Evolutionary conservation across 1,284 basidiomycete species (phyloP).

Genomic region (Neonothopanus nambi): DNA sequence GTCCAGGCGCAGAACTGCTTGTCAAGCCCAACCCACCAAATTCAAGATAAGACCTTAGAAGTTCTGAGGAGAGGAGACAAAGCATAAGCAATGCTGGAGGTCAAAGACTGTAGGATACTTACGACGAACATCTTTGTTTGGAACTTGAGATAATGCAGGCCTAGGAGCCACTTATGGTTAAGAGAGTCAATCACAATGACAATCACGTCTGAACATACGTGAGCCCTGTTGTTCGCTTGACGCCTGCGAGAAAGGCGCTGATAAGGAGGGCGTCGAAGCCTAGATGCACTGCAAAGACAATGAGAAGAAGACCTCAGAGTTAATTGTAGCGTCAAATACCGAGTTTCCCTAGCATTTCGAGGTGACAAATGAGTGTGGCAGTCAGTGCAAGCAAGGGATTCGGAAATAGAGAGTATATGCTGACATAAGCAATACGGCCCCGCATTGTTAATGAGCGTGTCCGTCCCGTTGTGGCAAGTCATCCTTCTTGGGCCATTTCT

Average conservation of each 20-base stretch:
- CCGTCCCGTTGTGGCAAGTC: too few relatives aligned
- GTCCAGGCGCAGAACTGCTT: not conserved
- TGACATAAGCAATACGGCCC: too few relatives aligned
- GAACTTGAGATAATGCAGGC: slow-evolving; percentile 67
- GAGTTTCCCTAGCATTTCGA: slow-evolving; percentile 5
- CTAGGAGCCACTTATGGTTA: slow-evolving; percentile 34
- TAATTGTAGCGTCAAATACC: not conserved
- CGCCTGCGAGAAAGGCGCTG: slow-evolving; percentile 76
- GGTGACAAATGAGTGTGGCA: not conserved
- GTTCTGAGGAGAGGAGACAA: slow-evolving; percentile 47
- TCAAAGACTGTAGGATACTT: slow-evolving; percentile 33
- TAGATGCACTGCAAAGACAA: slow-evolving; percentile 50
- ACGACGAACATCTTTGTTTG: slow-evolving; percentile 84
- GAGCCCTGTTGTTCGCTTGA: slow-evolving; percentile 77
- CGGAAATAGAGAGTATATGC: too few relatives aligned
- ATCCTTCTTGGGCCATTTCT: too few relatives aligned
- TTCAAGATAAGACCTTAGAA: slow-evolving; percentile 76
- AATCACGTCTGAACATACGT: slow-evolving; percentile 53
- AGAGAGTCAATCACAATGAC: not conserved
- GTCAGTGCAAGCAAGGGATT: too few relatives aligned
- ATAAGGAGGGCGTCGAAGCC: slow-evolving; percentile 77
- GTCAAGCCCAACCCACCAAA: slow-evolving; percentile 48
- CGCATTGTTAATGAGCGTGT: too few relatives aligned
- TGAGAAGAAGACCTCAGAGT: not conserved
- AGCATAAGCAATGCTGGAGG: slow-evolving; percentile 9